Base-by-base conservation (phyloP, 805 yeast species). In the Ogataea minuta region DNA sequence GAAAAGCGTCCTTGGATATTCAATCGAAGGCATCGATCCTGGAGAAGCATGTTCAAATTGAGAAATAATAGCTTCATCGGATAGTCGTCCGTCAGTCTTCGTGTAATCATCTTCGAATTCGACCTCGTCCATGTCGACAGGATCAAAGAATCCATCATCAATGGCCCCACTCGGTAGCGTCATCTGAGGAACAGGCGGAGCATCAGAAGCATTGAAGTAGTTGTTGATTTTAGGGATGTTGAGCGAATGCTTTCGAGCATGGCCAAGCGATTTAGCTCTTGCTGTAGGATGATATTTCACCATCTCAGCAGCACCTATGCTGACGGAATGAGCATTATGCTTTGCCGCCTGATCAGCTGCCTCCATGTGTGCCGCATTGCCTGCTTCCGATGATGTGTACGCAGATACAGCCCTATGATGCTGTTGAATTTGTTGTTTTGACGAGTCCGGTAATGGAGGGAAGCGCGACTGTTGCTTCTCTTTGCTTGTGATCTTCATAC, bases 11-110 rank as follows among this genome's bases (percentile, higher is more conserved):
- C 84, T 84, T 44, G 96, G 95, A 57, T 80, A 87, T 56, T 90
- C 96, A 59, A 91, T 88, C 0, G 96, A 88, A 19, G 95, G 95
- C 96, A 90, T 89, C 11, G 84, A 65, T 39, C 86, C 87, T 2
- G 82, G 77, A 41, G 79, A 76, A 10, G 95, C 89, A 44, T 66
- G 65, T 11, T 73, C 70, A 41, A 54, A 63, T 31, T 60, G 62
- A 9, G 54, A 43, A 43, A 77, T 60, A 31, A 77, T 72, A 45
- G 72, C 70, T 21, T 66, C 68, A 46, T 76, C 81, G 2, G 75
- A 58, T 31, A 71, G 53, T 37, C 67, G 69, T 15, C 58, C 59
- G 26, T 38, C 46, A 14, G 57, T 49, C 14, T 49, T 49, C 3
- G 52, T 42, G 30, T 46, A 47, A 23, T 57, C 59, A 9, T 49